Percentiles rank a stretch among this genome's conserved stretches.
Conservation (phyloP, 352 stramenopile genomes). For the Phytophthora pinifolia region DNA sequence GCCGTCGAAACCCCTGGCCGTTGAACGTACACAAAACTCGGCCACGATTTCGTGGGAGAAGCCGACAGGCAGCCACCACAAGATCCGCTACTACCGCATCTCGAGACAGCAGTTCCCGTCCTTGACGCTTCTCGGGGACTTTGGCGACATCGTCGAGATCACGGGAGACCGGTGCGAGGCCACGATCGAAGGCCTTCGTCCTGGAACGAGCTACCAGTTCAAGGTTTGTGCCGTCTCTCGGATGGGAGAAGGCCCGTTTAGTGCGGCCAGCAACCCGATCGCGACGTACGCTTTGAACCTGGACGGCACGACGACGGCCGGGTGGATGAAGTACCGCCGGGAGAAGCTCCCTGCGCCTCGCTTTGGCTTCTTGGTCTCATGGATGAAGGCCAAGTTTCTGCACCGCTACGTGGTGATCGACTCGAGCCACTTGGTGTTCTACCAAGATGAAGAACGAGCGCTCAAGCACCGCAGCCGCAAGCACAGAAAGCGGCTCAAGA, state of each 20-base stretch:
- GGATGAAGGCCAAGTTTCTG: slow-evolving; percentile 75
- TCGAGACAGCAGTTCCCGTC: slow-evolving; percentile 80
- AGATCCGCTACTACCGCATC: slow-evolving; percentile 84
- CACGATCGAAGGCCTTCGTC: slow-evolving; percentile 76
- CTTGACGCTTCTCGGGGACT: slow-evolving; percentile 80
- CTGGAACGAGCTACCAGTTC: slow-evolving; percentile 84
- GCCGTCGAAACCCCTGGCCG: slow-evolving; percentile 48
- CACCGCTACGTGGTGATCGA: slow-evolving; percentile 87
- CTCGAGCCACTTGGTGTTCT: slow-evolving; percentile 70
- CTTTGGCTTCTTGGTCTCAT: slow-evolving; percentile 53
- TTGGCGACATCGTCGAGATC: slow-evolving; percentile 77
- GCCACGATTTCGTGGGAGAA: slow-evolving; percentile 74
- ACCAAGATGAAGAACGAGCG: slow-evolving; percentile 78
- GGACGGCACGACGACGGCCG: slow-evolving; percentile 69
- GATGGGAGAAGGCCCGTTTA: slow-evolving; percentile 88
- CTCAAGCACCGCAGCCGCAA: slow-evolving; percentile 79
- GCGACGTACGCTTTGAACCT: slow-evolving; percentile 75
- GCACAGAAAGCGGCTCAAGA: slow-evolving; percentile 78
- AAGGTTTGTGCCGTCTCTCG: slow-evolving; percentile 83
- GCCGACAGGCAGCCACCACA: slow-evolving; percentile 62
- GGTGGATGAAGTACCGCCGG: slow-evolving; percentile 87
- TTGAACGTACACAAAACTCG: slow-evolving; percentile 74
- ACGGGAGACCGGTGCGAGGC: slow-evolving; percentile 50
- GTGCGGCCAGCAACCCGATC: slow-evolving; percentile 64
- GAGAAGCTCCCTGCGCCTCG: slow-evolving; percentile 55